phyloP scores from a whole-genome alignment of 441 rosid species.

The Gossypium davidsonii region DNA sequence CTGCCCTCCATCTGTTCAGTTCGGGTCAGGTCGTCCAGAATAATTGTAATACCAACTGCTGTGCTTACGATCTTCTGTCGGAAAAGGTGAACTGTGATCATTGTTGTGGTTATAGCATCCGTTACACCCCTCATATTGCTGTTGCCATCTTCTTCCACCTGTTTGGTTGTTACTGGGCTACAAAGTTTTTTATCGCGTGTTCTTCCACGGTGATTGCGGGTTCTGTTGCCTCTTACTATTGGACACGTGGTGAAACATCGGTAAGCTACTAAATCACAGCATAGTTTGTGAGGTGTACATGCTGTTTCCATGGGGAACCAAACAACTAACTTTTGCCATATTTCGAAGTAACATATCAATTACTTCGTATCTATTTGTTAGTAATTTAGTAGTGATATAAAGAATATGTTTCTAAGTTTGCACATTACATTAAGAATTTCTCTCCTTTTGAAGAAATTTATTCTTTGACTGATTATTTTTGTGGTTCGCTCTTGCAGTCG shows the following conservation, averaged over 20 bases:
- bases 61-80: constrained; percentile 72
- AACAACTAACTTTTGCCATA: background rate
- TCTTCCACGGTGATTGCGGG: constrained; percentile 90
- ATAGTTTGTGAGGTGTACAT: background rate
- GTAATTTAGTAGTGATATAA: background rate
- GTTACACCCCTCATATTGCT: constrained; percentile 87
- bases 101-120: constrained; percentile 85
- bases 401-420: background rate
- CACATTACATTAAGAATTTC: background rate
- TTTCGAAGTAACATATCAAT: background rate
- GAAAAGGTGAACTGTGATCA: constrained; percentile 79
- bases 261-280: constrained; percentile 36
- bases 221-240: constrained; percentile 90
- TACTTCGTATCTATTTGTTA: background rate
- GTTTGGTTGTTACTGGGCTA: constrained; percentile 93
- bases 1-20: constrained; percentile 85
- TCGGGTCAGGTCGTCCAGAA: constrained; percentile 80
- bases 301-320: background rate
- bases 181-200: constrained; percentile 77
- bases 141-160: constrained; percentile 85
- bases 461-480: background rate
- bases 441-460: background rate
- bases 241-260: constrained; percentile 83
- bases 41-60: constrained; percentile 77
- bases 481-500: constrained; percentile 45